phyloP scores from a whole-genome alignment of 2,329 filamentous ascomycete species.

The Fusarium udum region DNA sequence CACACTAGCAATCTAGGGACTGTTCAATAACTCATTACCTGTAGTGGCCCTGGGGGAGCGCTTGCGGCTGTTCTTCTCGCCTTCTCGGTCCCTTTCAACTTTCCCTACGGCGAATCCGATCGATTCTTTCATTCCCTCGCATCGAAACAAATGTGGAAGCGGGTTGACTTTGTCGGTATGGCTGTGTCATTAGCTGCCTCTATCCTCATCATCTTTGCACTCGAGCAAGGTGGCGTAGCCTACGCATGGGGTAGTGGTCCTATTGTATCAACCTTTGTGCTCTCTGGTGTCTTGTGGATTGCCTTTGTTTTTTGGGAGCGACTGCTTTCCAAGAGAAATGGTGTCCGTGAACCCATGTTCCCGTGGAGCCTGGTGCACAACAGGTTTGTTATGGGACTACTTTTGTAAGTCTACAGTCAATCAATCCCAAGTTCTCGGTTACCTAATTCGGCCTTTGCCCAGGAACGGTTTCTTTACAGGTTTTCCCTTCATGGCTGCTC shows the following conservation, averaged over 20 bases:
- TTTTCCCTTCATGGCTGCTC: slow-evolving; percentile 24
- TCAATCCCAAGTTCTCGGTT: not conserved
- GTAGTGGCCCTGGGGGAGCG: not conserved
- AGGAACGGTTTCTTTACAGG: slow-evolving; percentile 16
- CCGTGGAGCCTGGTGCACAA: not conserved
- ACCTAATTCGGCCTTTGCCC: not conserved
- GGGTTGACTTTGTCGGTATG: slow-evolving; percentile 36
- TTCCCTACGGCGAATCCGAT: not conserved
- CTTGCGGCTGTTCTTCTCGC: slow-evolving; percentile 9
- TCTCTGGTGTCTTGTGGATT: slow-evolving; percentile 8
- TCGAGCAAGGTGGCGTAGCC: slow-evolving; percentile 55
- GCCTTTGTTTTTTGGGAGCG: slow-evolving; percentile 19
- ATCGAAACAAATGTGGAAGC: not conserved
- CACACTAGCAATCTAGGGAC: not conserved
- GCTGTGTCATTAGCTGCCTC: slow-evolving; percentile 52
- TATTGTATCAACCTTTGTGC: slow-evolving; percentile 45
- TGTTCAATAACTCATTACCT: too few species aligned
- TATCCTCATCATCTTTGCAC: slow-evolving; percentile 56
- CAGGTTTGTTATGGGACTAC: not conserved
- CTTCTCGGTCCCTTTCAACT: slow-evolving; percentile 5
- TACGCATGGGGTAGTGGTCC: slow-evolving; percentile 54
- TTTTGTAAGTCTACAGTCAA: not conserved
- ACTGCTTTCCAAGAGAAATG: not conserved
- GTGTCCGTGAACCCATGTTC: not conserved
- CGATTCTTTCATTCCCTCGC: not conserved